phyloP scores from a whole-genome alignment of 1,139 yeast genomes.

The Sugiyamaella xylanicola region DNA sequence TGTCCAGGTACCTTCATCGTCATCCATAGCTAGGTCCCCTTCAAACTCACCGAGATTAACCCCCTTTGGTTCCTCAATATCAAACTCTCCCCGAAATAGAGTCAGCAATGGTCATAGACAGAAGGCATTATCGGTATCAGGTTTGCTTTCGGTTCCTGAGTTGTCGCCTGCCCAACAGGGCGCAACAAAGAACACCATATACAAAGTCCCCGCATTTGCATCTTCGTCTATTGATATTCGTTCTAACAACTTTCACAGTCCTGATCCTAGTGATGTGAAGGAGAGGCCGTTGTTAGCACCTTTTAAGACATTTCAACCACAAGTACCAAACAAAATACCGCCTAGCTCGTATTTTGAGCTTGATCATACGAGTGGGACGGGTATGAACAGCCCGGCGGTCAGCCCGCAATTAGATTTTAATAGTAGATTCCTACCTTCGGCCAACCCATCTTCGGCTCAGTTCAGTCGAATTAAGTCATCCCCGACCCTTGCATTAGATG shows the following conservation, averaged over 20 bases:
- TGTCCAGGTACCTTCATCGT: slow-evolving; percentile 7
- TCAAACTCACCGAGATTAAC: slow-evolving; percentile 11
- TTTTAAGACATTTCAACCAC: slow-evolving; percentile 19
- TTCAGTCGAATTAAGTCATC: slow-evolving; percentile 14
- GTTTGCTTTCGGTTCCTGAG: slow-evolving; percentile 15
- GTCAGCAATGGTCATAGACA: slow-evolving; percentile 7
- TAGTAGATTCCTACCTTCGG: background rate
- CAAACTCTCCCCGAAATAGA: slow-evolving; percentile 3
- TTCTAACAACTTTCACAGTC: background rate
- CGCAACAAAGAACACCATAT: background rate
- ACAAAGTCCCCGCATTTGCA: slow-evolving; percentile 11
- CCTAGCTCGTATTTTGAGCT: slow-evolving; percentile 17
- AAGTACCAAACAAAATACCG: background rate
- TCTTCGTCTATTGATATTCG: slow-evolving; percentile 15
- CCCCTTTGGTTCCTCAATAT: slow-evolving; percentile 6
- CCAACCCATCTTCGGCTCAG: background rate
- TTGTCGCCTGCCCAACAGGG: slow-evolving; percentile 3
- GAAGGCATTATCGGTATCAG: slow-evolving; percentile 11
- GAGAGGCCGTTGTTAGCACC: slow-evolving; percentile 23
- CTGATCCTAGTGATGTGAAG: slow-evolving; percentile 12
- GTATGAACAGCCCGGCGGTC: slow-evolving; percentile 1
- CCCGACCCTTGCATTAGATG: slow-evolving; percentile 11
- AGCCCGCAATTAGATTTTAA: slow-evolving; percentile 4
- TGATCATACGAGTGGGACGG: slow-evolving; percentile 8
- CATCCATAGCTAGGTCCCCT: slow-evolving; percentile 13